phyloP scores from a whole-genome alignment of 441 rosid genomes.

The Aquilaria agallochum region DNA sequence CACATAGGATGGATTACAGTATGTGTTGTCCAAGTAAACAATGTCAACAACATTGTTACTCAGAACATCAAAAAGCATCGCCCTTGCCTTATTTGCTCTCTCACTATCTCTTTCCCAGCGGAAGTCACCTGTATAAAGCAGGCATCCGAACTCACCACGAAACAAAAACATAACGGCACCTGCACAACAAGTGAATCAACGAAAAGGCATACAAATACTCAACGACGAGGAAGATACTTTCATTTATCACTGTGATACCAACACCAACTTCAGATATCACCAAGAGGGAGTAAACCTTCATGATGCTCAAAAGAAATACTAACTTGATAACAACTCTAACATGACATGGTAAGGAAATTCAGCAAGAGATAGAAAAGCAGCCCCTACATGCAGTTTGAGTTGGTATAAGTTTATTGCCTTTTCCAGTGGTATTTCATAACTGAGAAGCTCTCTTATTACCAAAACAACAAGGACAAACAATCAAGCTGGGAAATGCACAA shows the following conservation, averaged over 20 bases:
- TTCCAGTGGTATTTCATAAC: too few relatives aligned
- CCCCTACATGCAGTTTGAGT: too few relatives aligned
- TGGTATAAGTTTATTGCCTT: too few relatives aligned
- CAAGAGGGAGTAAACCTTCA: too few relatives aligned
- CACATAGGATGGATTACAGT: constrained; percentile 58
- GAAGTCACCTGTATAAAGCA: constrained; percentile 76
- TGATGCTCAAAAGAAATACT: too few relatives aligned
- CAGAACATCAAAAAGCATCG: constrained; percentile 42
- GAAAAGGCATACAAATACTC: constrained; percentile 1
- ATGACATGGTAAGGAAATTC: too few relatives aligned
- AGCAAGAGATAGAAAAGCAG: not conserved
- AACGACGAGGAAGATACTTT: not conserved
- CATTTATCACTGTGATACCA: not conserved
- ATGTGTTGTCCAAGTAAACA: constrained; percentile 76
- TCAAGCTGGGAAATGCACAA: too few relatives aligned
- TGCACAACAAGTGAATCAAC: constrained; percentile 14
- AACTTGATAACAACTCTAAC: too few relatives aligned
- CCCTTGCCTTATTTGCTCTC: constrained; percentile 30
- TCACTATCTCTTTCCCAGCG: constrained; percentile 55
- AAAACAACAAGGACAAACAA: not conserved
- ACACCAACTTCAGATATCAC: too few relatives aligned
- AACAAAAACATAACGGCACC: constrained; percentile 80
- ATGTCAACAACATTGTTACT: constrained; percentile 30
- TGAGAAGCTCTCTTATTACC: too few relatives aligned
- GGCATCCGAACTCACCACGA: constrained; percentile 71